Base-by-base conservation (phyloP, 352 stramenopile genomes). In the Pythium phragmiticola region DNA sequence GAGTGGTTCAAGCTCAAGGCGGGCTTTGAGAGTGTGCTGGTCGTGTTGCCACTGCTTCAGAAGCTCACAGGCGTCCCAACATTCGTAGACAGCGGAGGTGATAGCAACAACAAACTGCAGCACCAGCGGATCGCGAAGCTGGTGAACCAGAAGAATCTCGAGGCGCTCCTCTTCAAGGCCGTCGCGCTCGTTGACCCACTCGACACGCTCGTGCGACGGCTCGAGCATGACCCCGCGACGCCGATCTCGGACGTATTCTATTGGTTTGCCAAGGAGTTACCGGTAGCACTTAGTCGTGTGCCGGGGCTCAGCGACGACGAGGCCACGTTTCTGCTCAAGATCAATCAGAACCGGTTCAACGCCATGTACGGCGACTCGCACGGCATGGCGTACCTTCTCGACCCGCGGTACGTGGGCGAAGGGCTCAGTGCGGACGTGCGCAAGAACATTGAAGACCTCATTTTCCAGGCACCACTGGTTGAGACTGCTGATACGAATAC, bases 371-470 rank as follows among this genome's bases (percentile, higher is more conserved):
- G 63, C 14, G 63, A 69, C 42, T 52, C 55, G 23, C 63, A 69
- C 30, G 63, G 63, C 56, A 69, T 69, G 33, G 63, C 63, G 33
- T 69, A 65, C 28, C 50, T 69, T 72, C 68, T 80, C 63, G 62
- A 82, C 61, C 70, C 73, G 57, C 67, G 70, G 71, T 68, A 58
- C 76, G 26, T 62, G 73, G 57, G 77, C 66, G 63, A 72, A 80
- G 73, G 73, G 69, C 66, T 75, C 66, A 53, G 64, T 57, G 28
- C 36, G 65, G 57, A 80, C 17, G 66, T 75, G 23, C 69, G 73
- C 21, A 73, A 80, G 39, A 66, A 57, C 56, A 58, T 75, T 14
- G 73, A 80, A 39, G 69, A 80, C 36, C 34, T 63, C 9, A 64
- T 80, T 33, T 77, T 72, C 49, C 54, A 65, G 17, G 57, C 60